Evolutionary conservation across 306 rosid species (phyloP).

Genomic region (Chamaecrista fasciculata): DNA sequence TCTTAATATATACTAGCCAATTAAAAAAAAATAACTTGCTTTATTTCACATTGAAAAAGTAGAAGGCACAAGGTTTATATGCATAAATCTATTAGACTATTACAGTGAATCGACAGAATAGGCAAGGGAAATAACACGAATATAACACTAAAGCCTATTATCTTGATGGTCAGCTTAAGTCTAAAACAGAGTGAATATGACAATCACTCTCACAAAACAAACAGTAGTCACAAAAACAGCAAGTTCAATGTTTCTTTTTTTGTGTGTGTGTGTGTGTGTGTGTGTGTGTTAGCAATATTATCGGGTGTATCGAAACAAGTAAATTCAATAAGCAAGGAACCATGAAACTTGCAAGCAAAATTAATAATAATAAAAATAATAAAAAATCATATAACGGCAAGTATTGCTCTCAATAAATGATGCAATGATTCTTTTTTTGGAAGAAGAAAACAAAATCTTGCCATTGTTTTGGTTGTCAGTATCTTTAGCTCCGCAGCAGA

Average conservation of each 20-base stretch:
- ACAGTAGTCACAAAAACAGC: neutral
- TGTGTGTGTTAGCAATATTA: no score
- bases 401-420: neutral
- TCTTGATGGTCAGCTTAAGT: neutral
- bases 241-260: neutral
- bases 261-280: no score
- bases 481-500: constrained; percentile 62
- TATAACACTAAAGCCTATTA: neutral
- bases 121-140: neutral
- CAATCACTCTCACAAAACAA: neutral
- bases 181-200: neutral
- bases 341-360: neutral
- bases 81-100: neutral
- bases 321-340: neutral
- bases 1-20: neutral
- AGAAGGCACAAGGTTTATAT: neutral
- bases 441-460: constrained; percentile 29
- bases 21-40: neutral
- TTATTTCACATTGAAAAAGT: neutral
- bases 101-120: neutral
- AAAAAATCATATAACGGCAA: neutral
- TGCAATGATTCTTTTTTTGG: neutral
- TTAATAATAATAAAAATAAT: no score
- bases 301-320: neutral
- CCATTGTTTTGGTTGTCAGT: constrained; percentile 67